phyloP scores from a whole-genome alignment of 208 protist genomes.

The Leptomonas pyrrhocoris region DNA sequence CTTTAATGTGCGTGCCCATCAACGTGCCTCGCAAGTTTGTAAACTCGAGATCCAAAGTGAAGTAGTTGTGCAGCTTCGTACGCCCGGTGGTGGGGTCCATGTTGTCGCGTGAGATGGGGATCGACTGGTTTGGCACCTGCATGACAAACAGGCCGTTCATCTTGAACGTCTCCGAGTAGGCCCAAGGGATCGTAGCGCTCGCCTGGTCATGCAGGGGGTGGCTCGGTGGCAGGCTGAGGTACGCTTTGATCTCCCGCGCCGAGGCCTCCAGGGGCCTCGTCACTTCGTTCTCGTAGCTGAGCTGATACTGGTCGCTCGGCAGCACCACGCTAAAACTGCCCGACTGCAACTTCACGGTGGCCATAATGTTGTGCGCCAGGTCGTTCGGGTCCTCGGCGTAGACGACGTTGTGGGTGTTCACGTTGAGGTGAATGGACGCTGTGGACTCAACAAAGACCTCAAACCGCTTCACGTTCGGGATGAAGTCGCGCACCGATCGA shows the following conservation, averaged over 20 bases:
- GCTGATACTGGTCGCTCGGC: conserved; percentile 79
- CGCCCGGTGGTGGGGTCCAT: conserved; percentile 48
- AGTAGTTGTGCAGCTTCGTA: conserved; percentile 65
- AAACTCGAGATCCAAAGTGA: conserved; percentile 72
- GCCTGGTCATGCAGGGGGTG: conserved; percentile 72
- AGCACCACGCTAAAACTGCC: conserved; percentile 69
- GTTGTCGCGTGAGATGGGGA: conserved; percentile 54
- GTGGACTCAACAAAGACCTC: conserved; percentile 65
- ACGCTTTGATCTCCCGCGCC: conserved; percentile 52
- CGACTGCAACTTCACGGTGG: conserved; percentile 48
- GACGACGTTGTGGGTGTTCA: conserved; percentile 81
- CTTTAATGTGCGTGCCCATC: conserved; percentile 71
- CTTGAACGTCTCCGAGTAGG: conserved; percentile 40
- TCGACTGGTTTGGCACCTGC: conserved; percentile 71
- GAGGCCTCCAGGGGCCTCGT: conserved; percentile 65
- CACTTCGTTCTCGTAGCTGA: conserved; percentile 81
- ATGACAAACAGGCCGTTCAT: conserved; percentile 66
- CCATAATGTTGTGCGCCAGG: conserved; percentile 67
- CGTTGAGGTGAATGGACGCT: conserved; percentile 64
- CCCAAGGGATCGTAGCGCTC: conserved; percentile 49
- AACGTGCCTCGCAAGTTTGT: conserved; percentile 57
- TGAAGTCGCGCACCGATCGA: conserved; percentile 69
- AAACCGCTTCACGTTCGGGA: conserved; percentile 83
- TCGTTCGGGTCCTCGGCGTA: conserved; percentile 82
- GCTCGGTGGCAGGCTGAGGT: conserved; percentile 57